Base-by-base conservation (phyloP, 2,329 filamentous ascomycete species). In the Cryphonectria nitschkei region DNA sequence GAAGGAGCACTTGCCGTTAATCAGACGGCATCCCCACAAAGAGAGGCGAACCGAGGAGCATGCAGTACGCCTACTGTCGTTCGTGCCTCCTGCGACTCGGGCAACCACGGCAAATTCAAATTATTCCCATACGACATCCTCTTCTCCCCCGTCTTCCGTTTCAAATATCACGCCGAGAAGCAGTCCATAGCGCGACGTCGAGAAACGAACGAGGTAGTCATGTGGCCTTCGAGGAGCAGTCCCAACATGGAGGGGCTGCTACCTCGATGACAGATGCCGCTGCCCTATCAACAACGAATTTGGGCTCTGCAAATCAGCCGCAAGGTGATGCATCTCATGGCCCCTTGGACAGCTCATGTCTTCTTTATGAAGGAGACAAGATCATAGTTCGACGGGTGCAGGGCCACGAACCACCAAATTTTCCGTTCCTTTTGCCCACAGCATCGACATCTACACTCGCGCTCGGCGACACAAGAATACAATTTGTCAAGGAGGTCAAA, bases 11-110 rank as follows among this genome's bases (percentile, higher is more conserved):
- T 37, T 69, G 68, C 69, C 68, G 71, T 61, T 72, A 50, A 68
- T 39, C 29, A 68, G 66, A 69, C 71, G 69, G 71, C 63, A 60
- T 69, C 54, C 67, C 69, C 67, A 69, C 54, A 52, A 8, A 73
- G 32, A 62, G 56, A 69, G 66, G 54, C 63, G 41, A 56, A 37
- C 63, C 52, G 69, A 67, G 56, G 67, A 73, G 66, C 66, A 73
- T 73, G 71, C 71, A 71, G 69, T 61, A 69, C 72, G 70, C 64
- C 68, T 72, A 60, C 68, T 72, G 70, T 69, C 71, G 66, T 58
- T 67, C 63, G 46, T 73, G 67, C 68, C 68, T 70, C 41, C 68
- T 72, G 65, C 70, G 70, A 67, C 70, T 73, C 68, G 70, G 70
- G 65, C 70, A 67, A 68, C 56, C 68, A 72, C 68, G 70, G 65